phyloP scores from a whole-genome alignment of 768 basidiomycete genomes.

The Mycena rebaudengoi region DNA sequence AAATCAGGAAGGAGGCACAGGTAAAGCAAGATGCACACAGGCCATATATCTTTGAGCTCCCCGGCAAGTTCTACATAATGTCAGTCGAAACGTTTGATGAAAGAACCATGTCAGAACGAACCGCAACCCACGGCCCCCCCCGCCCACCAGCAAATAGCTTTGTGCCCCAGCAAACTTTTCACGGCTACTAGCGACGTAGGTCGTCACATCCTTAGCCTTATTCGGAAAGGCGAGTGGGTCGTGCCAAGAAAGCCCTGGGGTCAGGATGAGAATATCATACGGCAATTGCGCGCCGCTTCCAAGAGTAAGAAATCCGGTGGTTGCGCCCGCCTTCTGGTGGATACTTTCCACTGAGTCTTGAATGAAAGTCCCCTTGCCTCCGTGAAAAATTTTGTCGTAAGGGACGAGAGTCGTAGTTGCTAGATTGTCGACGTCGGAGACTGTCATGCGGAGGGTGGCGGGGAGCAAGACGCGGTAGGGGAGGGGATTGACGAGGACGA shows the following conservation, averaged over 20 bases:
- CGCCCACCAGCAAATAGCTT: constrained; percentile 62
- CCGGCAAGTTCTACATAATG: constrained; percentile 32
- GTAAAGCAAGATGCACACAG: background rate
- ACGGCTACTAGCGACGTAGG: constrained; percentile 40
- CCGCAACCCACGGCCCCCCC: constrained; percentile 65
- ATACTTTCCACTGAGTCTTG: constrained; percentile 44
- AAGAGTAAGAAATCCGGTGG: constrained; percentile 59
- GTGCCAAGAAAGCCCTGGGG: constrained; percentile 64
- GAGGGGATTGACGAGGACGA: constrained; percentile 63
- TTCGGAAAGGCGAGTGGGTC: constrained; percentile 58
- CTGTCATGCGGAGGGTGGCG: constrained; percentile 61
- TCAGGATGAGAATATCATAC: constrained; percentile 66
- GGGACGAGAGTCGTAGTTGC: constrained; percentile 59
- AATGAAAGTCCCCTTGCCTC: constrained; percentile 56
- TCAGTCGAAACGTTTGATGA: too few species aligned
- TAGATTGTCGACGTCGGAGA: constrained; percentile 45
- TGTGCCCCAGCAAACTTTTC: constrained; percentile 46
- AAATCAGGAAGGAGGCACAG: background rate
- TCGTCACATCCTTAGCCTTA: constrained; percentile 33
- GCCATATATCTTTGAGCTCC: constrained; percentile 31
- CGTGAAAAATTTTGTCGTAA: constrained; percentile 56
- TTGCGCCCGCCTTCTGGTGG: constrained; percentile 37
- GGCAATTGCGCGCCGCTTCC: constrained; percentile 57
- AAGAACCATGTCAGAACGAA: constrained; percentile 29
- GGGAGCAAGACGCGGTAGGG: constrained; percentile 61